phyloP scores from a whole-genome alignment of 2,329 filamentous ascomycete species.

The Clonostachys chloroleuca region DNA sequence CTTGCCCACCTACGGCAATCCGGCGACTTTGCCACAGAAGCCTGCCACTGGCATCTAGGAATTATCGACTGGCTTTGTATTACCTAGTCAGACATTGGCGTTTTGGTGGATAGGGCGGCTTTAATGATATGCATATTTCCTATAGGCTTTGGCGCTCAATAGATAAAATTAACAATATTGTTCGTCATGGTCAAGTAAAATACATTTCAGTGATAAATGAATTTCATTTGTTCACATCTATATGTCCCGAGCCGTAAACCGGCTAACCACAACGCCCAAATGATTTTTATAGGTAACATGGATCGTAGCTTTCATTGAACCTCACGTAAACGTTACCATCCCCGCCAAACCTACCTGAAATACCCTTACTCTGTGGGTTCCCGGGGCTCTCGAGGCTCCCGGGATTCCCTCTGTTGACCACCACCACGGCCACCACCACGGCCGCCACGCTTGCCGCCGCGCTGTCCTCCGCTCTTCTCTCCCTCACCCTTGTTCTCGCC shows the following conservation, averaged over 20 bases:
- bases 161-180: too few relatives aligned
- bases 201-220: slow-evolving; percentile 13
- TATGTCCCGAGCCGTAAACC: neutral
- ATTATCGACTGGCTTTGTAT: slow-evolving; percentile 14
- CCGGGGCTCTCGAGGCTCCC: slow-evolving; percentile 40
- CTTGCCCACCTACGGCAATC: slow-evolving; percentile 54
- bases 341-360: neutral
- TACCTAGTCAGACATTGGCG: too few relatives aligned
- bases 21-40: slow-evolving; percentile 55
- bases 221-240: slow-evolving; percentile 12
- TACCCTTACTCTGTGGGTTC: slow-evolving; percentile 21
- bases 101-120: too few relatives aligned
- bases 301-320: slow-evolving; percentile 18
- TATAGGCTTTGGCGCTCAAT: too few relatives aligned
- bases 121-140: too few relatives aligned
- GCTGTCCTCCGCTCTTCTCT: slow-evolving; percentile 37
- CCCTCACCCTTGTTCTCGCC: slow-evolving; percentile 42
- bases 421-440: slow-evolving; percentile 46
- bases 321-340: slow-evolving; percentile 12
- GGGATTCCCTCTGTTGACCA: slow-evolving; percentile 37
- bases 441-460: slow-evolving; percentile 42
- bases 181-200: too few relatives aligned
- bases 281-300: slow-evolving; percentile 22
- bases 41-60: slow-evolving; percentile 43
- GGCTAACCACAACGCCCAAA: slow-evolving; percentile 31